Evolutionary conservation across 1,284 basidiomycete genomes (phyloP).

Genomic region (Volvariella surrecta): DNA sequence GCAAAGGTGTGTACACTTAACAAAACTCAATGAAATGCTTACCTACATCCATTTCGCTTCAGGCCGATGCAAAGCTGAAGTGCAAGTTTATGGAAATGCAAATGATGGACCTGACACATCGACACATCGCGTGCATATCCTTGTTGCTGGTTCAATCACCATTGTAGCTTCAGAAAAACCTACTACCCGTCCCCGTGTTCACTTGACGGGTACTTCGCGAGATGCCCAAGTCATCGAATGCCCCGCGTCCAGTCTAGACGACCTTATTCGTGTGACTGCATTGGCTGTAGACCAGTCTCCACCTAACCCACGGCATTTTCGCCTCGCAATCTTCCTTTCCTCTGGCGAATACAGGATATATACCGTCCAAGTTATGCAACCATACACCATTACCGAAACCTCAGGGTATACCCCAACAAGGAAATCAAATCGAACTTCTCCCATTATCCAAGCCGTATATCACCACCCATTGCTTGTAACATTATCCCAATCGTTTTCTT

Average conservation of each 20-base stretch:
- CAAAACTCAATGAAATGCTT: background rate
- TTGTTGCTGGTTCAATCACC: conserved; percentile 32
- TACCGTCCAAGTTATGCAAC: conserved; percentile 36
- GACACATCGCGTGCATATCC: conserved; percentile 22
- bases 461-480: conserved; percentile 70
- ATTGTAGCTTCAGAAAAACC: conserved; percentile 28
- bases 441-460: conserved; percentile 59
- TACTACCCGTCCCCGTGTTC: conserved; percentile 16
- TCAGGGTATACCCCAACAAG: conserved; percentile 40
- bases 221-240: conserved; percentile 22
- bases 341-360: conserved; percentile 60
- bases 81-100: conserved; percentile 13
- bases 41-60: conserved; percentile 5
- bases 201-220: conserved; percentile 16
- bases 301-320: conserved; percentile 32
- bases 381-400: conserved; percentile 30
- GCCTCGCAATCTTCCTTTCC: conserved; percentile 54
- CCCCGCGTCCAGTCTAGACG: conserved; percentile 16
- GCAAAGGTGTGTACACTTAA: conserved; percentile 51
- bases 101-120: conserved; percentile 5
- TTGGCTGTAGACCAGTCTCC: conserved; percentile 65
- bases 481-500: conserved; percentile 53
- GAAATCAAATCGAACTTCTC: conserved; percentile 28
- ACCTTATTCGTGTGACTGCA: conserved; percentile 38
- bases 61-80: conserved; percentile 52